These are phyloP conservation scores for Capsicum baccatum DNA, from an alignment of 257 asterid genomes.

Conservation along the genomic window DNA sequence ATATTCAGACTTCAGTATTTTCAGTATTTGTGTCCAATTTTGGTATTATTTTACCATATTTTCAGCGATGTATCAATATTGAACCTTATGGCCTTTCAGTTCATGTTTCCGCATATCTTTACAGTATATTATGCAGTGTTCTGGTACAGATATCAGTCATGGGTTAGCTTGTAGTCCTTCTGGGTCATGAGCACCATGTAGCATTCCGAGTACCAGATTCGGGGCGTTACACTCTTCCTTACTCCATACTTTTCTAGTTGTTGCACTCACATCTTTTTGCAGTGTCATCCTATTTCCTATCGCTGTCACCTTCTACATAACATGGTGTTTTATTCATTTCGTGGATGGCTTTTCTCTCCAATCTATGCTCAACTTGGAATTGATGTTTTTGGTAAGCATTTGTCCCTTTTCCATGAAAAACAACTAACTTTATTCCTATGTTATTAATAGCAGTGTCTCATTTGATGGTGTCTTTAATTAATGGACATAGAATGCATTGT, in stretches of 20 bases:
- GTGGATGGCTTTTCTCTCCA: constrained; percentile 56
- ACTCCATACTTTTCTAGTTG: constrained; percentile 23
- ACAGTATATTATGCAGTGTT: too few relatives aligned
- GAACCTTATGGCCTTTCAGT: too few relatives aligned
- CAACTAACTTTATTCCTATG: constrained; percentile 6
- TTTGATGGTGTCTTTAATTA: not conserved
- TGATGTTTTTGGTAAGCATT: constrained; percentile 49
- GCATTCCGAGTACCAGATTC: too few relatives aligned
- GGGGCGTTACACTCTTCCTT: not conserved
- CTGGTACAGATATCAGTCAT: too few relatives aligned
- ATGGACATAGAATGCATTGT: not conserved
- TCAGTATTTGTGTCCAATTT: too few relatives aligned
- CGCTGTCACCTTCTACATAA: constrained; percentile 53
- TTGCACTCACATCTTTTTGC: constrained; percentile 32
- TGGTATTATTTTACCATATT: too few relatives aligned
- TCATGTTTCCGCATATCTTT: too few relatives aligned
- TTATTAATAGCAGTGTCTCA: not conserved
- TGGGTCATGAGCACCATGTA: too few relatives aligned
- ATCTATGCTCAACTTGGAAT: constrained; percentile 52
- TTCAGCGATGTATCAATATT: too few relatives aligned
- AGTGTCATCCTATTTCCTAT: constrained; percentile 55
- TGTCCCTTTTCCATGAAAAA: constrained; percentile 7
- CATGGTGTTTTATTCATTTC: constrained; percentile 60
- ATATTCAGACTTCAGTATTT: too few relatives aligned
- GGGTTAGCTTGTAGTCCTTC: too few relatives aligned